Evolutionary conservation across 1,284 basidiomycete genomes (phyloP).

Genomic region (Ganoderma lucidum): DNA sequence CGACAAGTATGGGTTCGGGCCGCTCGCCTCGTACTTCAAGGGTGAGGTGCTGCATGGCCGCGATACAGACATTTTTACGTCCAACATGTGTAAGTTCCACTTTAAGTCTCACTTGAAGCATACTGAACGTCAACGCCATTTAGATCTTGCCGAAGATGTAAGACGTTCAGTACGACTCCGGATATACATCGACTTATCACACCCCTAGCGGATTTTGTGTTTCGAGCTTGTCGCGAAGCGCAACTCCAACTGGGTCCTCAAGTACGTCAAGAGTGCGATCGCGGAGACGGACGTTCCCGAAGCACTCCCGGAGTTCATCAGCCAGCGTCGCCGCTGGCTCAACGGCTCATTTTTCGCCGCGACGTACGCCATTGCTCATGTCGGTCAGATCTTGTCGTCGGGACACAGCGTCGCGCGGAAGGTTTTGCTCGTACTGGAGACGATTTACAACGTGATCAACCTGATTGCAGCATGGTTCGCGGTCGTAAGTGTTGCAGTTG

Average conservation of each 20-base stretch:
- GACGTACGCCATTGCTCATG: constrained; percentile 84
- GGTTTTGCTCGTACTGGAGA: constrained; percentile 78
- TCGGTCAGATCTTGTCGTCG: constrained; percentile 84
- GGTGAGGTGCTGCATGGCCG: constrained; percentile 92
- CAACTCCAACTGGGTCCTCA: constrained; percentile 91
- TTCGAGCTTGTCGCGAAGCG: constrained; percentile 96
- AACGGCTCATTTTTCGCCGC: constrained; percentile 98
- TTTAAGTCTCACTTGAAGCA: constrained; percentile 3
- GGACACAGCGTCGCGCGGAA: constrained; percentile 88
- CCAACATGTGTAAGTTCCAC: constrained; percentile 80
- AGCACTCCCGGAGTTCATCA: constrained; percentile 93
- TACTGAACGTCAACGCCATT: constrained; percentile 21
- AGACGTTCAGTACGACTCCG: constrained; percentile 32
- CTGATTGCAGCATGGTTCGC: constrained; percentile 94
- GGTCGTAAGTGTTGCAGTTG: constrained; percentile 61
- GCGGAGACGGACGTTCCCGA: constrained; percentile 99
- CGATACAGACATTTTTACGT: constrained; percentile 96
- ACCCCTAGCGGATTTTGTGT: constrained; percentile 86
- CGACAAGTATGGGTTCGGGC: constrained; percentile 85
- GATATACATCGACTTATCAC: background rate
- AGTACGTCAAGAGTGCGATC: constrained; percentile 95
- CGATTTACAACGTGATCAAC: constrained; percentile 89
- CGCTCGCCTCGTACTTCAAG: constrained; percentile 96
- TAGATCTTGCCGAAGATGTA: constrained; percentile 88
- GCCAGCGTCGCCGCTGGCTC: constrained; percentile 92